Evolutionary conservation across 208 protist genomes (phyloP), one percentile per base, ranked within the genome.

Genomic region (Leishmania amazonensis): DNA sequence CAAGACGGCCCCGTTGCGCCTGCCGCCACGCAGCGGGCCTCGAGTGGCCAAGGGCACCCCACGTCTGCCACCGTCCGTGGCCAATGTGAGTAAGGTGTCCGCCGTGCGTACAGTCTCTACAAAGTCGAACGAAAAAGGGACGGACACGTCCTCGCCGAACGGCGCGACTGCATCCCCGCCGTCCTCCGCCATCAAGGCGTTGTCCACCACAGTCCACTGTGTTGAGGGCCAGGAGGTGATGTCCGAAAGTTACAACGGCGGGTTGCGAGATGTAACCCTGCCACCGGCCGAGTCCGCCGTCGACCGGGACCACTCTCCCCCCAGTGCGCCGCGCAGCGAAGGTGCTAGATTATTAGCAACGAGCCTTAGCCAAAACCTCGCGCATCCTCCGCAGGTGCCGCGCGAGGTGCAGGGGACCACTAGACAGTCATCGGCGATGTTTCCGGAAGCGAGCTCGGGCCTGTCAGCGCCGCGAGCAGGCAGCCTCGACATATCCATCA

Each of bases 391-490:
- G 60, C 75, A 67, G 24, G 49, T 35, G 58, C 19, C 4, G 31
- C 35, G 35, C 64, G 65, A 65, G 49, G 28, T 4, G n/a, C 45
- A 45, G 24, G 0, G 21, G 35, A 31, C 72, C 58, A 21, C 38
- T 3, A 85, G 64, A 6, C 53, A 57, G 15, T 76, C 78, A 35
- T 64, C 53, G 0, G 40, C 7, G 2, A 42, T 31, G 5, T 38
- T 57, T 2, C 24, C 2, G 9, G 81, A 78, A 8, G 1, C 47
- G 21, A 13, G 0, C 49, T 40, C 49, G 6, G 38, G 73, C 40
- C 73, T 38, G 6, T 64, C 76, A 35, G 82, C 82, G 17, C 78
- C 82, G 7, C 77, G 82, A 11, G 82, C 82, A 7, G 82, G 73
- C 58, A 85, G 82, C 47, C 47, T 71, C 5, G 28, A 60, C 42